Base-by-base conservation (phyloP, 331 rosid species). In the Cydonia oblonga region DNA sequence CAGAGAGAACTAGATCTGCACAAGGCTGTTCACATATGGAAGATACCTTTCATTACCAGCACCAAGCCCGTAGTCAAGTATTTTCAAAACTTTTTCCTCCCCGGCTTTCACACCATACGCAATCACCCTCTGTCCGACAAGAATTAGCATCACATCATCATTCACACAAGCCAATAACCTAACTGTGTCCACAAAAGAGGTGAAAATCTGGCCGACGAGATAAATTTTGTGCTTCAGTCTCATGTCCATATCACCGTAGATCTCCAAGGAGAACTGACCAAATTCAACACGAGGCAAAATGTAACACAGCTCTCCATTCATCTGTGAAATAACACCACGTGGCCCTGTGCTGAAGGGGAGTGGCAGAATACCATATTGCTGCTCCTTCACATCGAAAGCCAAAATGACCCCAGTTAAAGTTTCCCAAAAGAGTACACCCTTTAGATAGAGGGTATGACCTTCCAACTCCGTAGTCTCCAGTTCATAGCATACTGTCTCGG, bases 21-120 rank as follows among this genome's bases (percentile, higher is more conserved):
- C 81, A 14, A 85, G 76, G 71, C 76, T 85, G 71, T 82, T 85
- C 7, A 85, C 85, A 61, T 82, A 82, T 9, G 87, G 83, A 32
- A 82, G 59, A 78, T 11, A 82, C 28, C 26, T 64, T 19, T 13
- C 76, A 35, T 22, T 63, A n/a, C 30, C 54, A 62, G 62, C 19
- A 4, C 4, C 14, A 16, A 15, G 38, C 1, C 60, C 32, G 7
- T 19, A 0, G n/a, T 5, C 6, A 7, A 4, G 0, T 5, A 1
- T 2, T 8, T 26, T 5, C 11, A 61, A 46, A 4, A 40, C 9
- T 6, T 42, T n/a, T n/a, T 13, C 60, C 53, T 23, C 46, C 65
- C 59, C 5, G 35, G 66, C 64, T 61, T 70, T 77, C 53, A 69
- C 68, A 60, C 69, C 23, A 54, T 77, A 82, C 0, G 63, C 64